These are phyloP conservation scores for Scheffersomyces ergatensis DNA, from an alignment of 805 yeast genomes.

Conservation along the genomic window DNA sequence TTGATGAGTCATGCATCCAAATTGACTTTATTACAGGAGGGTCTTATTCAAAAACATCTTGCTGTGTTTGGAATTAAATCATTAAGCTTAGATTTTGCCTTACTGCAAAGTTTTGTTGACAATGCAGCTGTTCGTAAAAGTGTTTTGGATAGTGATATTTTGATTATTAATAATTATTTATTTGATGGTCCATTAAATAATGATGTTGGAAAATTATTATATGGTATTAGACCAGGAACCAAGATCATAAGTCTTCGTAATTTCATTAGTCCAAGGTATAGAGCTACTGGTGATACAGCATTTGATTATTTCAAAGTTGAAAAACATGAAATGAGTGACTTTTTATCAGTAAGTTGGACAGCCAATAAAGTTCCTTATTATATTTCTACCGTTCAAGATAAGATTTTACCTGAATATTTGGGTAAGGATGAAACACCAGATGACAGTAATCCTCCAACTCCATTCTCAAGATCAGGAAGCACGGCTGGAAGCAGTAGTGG, in stretches of 20 bases:
- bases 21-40: slow-evolving; percentile 58
- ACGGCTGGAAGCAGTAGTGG: neutral
- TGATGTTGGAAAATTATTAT: slow-evolving; percentile 62
- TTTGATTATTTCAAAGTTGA: slow-evolving; percentile 65
- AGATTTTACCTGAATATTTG: slow-evolving; percentile 33
- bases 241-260: slow-evolving; percentile 77
- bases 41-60: slow-evolving; percentile 58
- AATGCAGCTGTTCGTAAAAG: slow-evolving; percentile 54
- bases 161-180: slow-evolving; percentile 78
- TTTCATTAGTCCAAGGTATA: slow-evolving; percentile 73
- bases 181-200: slow-evolving; percentile 75
- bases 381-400: slow-evolving; percentile 62
- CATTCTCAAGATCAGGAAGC: neutral
- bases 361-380: slow-evolving; percentile 77
- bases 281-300: slow-evolving; percentile 56
- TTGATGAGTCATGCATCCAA: slow-evolving; percentile 80
- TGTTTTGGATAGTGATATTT: slow-evolving; percentile 63
- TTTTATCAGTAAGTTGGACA: slow-evolving; percentile 87
- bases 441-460: slow-evolving; percentile 1
- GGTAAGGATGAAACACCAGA: slow-evolving; percentile 3
- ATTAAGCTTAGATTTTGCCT: slow-evolving; percentile 56
- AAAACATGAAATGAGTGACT: slow-evolving; percentile 56
- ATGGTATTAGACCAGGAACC: slow-evolving; percentile 67
- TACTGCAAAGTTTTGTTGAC: slow-evolving; percentile 69
- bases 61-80: slow-evolving; percentile 61